phyloP scores from a whole-genome alignment of 2,329 filamentous ascomycete genomes.

The Aspergillus tanneri region DNA sequence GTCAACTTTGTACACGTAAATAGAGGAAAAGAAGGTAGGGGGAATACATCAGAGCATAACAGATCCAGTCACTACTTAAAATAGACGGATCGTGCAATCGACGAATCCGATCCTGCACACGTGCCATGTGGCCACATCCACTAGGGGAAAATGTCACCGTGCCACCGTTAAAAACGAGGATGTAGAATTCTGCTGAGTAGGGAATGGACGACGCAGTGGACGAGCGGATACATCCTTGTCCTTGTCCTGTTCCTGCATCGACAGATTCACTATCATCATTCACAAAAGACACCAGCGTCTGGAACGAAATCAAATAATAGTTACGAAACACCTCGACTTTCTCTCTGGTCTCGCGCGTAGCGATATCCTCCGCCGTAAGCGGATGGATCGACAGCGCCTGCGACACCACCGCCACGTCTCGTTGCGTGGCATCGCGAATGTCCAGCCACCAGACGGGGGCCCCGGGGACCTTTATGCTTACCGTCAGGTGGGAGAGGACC shows the following conservation, averaged over 20 bases:
- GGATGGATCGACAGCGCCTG: slow-evolving; percentile 92
- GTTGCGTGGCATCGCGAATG: slow-evolving; percentile 79
- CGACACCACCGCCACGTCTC: slow-evolving; percentile 80
- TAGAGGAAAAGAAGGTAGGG: neutral
- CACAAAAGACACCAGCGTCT: slow-evolving; percentile 66
- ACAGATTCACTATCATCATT: slow-evolving; percentile 57
- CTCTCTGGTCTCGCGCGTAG: slow-evolving; percentile 87
- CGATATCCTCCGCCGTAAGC: slow-evolving; percentile 91
- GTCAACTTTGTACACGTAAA: neutral
- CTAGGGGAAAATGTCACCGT: slow-evolving; percentile 90
- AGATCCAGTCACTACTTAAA: slow-evolving; percentile 94
- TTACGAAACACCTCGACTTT: slow-evolving; percentile 96
- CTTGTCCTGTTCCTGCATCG: slow-evolving; percentile 34
- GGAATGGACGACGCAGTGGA: slow-evolving; percentile 51
- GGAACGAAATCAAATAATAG: slow-evolving; percentile 96
- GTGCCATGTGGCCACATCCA: slow-evolving; percentile 76
- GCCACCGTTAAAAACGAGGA: slow-evolving; percentile 90
- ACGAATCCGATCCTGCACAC: slow-evolving; percentile 84
- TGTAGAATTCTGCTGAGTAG: slow-evolving; percentile 89
- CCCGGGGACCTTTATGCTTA: neutral
- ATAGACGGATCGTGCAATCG: slow-evolving; percentile 88
- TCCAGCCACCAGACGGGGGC: slow-evolving; percentile 85
- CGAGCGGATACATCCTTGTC: slow-evolving; percentile 64
- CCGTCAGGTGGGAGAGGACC: neutral
- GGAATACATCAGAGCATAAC: slow-evolving; percentile 88